Evolutionary conservation across 805 yeast genomes (phyloP).

Genomic region (Candida multigemmis): DNA sequence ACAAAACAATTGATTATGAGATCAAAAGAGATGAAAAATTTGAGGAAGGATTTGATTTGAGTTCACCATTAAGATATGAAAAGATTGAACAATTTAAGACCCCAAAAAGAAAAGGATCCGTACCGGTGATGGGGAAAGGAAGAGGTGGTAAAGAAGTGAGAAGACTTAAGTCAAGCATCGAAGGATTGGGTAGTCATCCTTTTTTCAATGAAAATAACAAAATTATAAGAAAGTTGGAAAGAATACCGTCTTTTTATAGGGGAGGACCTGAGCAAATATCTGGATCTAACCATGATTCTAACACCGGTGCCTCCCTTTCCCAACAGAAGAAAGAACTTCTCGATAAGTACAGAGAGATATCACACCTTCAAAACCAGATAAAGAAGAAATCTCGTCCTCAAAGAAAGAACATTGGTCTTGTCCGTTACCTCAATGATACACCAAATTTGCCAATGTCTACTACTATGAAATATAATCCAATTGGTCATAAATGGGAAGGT

Average conservation of each 20-base stretch:
- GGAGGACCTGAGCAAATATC: slow-evolving; percentile 18
- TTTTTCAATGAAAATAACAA: slow-evolving; percentile 23
- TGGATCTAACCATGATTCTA: slow-evolving; percentile 13
- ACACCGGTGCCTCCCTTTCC: too few species aligned
- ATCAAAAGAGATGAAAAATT: slow-evolving; percentile 27
- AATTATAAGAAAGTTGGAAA: slow-evolving; percentile 25
- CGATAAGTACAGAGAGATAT: too few species aligned
- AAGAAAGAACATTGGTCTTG: slow-evolving; percentile 17
- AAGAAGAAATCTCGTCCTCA: slow-evolving; percentile 6
- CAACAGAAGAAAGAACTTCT: slow-evolving; percentile 9
- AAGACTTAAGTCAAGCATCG: too few species aligned
- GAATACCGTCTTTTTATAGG: slow-evolving; percentile 33
- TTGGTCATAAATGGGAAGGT: slow-evolving; percentile 52
- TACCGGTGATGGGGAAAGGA: slow-evolving; percentile 1
- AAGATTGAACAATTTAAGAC: too few species aligned
- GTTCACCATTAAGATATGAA: too few species aligned
- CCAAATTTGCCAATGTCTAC: slow-evolving; percentile 10
- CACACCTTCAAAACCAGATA: background rate
- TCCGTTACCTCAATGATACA: slow-evolving; percentile 17
- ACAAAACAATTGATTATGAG: slow-evolving; percentile 25
- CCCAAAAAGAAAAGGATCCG: slow-evolving; percentile 7
- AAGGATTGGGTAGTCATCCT: too few species aligned
- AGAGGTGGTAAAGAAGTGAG: too few species aligned
- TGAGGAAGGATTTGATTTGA: slow-evolving; percentile 29
- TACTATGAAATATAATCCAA: slow-evolving; percentile 50